Evolutionary conservation across 1,284 basidiomycete genomes (phyloP).

Genomic region (Leccinum subrobustum): DNA sequence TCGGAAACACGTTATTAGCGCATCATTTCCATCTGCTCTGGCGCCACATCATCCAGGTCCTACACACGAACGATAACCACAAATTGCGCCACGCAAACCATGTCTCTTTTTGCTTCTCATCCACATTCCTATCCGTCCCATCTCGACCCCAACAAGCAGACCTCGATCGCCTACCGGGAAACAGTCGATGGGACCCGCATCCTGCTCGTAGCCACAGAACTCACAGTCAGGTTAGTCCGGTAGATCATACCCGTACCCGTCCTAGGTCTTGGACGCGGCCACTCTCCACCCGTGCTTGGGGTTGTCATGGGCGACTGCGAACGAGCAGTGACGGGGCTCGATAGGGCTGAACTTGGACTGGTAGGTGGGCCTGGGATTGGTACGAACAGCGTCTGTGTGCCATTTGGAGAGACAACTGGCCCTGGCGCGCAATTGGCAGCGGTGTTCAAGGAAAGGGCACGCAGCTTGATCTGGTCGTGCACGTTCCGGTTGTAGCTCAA

Average conservation of each 20-base stretch:
- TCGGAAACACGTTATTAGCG: constrained; percentile 11
- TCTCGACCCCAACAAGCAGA: neutral
- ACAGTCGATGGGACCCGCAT: constrained; percentile 25
- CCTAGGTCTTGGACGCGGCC: constrained; percentile 50
- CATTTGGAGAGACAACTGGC: constrained; percentile 15
- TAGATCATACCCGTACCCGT: constrained; percentile 73
- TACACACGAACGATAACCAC: constrained; percentile 13
- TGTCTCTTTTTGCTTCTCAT: constrained; percentile 1
- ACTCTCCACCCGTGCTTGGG: constrained; percentile 26
- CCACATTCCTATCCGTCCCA: neutral
- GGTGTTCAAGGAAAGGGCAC: constrained; percentile 20
- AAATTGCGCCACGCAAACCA: constrained; percentile 1
- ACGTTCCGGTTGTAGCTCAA: constrained; percentile 40
- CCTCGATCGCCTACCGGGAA: constrained; percentile 12
- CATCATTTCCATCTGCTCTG: constrained; percentile 10
- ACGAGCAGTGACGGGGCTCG: constrained; percentile 11
- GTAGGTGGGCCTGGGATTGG: constrained; percentile 22
- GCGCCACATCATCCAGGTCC: constrained; percentile 4
- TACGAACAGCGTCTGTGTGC: constrained; percentile 33
- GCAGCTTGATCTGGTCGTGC: constrained; percentile 38
- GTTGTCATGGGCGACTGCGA: constrained; percentile 28
- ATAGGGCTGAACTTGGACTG: constrained; percentile 13
- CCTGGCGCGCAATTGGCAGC: constrained; percentile 6
- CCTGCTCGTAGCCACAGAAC: constrained; percentile 17
- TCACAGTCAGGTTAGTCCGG: constrained; percentile 35